Evolutionary conservation across 2,329 filamentous ascomycete genomes (phyloP), one percentile per base, ranked within the genome.

Genomic region (Botryosphaeria dothidea): DNA sequence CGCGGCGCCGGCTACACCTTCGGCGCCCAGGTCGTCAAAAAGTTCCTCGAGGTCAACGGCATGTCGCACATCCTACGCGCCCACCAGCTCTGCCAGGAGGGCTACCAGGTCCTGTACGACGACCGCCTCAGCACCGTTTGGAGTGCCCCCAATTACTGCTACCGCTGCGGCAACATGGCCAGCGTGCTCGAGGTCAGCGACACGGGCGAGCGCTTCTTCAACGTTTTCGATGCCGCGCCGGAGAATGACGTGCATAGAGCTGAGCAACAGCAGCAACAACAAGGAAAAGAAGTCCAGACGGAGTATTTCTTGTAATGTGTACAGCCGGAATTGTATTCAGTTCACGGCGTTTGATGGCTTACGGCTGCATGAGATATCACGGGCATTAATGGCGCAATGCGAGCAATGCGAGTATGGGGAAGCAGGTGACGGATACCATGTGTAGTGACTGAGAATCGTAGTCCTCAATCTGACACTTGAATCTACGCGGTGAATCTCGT

Each of bases 31-130:
- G 95, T 99, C 17, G 95, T 99, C 60, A 96, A 94, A 80, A 99
- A 99, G 80, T 99, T 99, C 78, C 83, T 99, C 34, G 92, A 95
- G 71, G 93, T 99, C 71, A 99, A 99, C 80, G 90, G 88, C 77
- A 98, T 99, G 93, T 94, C 90, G 34, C 95, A 99, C 78, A 99
- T 99, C 69, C 84, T 99, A 65, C 91, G 95, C 25, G 95, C 95
- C n/a, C 95, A 99, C 79, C 95, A 99, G 81, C 86, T 99, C 4
- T 99, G 95, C 77, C 95, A 99, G 78, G 95, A 99, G 80, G 95
- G 95, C 0, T 99, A 94, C 78, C 95, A 98, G 80, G 91, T 98
- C 52, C 86, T 99, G 17, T 99, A 97, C 77, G 94, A 98, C 73
- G 94, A 98, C 78, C 87, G 90, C 17, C 81, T 99, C 41, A 97